These are phyloP conservation scores for Endotrypanum monterogeii DNA, from an alignment of 208 protist genomes.

Conservation along the genomic window DNA sequence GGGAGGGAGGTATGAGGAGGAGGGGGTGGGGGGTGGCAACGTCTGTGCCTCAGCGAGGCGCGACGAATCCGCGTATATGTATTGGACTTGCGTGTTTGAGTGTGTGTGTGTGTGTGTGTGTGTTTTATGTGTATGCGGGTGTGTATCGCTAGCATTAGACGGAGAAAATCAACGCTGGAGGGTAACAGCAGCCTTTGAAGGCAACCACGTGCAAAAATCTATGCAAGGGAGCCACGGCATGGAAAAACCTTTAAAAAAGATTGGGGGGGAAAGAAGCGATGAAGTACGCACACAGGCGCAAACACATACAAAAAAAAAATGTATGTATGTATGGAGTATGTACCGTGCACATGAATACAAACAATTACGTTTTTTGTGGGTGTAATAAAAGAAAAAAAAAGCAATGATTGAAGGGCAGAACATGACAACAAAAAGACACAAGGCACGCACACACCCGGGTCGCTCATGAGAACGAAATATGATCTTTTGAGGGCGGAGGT, in stretches of 20 bases:
- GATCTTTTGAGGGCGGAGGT: not conserved
- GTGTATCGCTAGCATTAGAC: not conserved
- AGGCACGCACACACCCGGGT: not conserved
- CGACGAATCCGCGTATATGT: no score
- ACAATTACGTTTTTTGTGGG: no score
- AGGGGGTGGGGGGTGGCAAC: not conserved
- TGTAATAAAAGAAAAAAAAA: no score
- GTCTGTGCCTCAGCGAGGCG: not conserved
- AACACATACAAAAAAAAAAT: not conserved
- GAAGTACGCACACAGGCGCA: not conserved
- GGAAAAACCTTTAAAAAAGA: not conserved
- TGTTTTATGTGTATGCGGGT: not conserved
- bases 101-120: not conserved
- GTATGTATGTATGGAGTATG: not conserved
- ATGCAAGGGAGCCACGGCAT: not conserved
- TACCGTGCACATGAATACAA: no score
- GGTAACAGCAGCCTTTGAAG: no score
- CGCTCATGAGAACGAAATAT: not conserved
- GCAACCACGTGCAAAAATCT: no score
- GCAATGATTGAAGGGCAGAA: no score
- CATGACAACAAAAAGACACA: no score
- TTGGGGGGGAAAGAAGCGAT: not conserved
- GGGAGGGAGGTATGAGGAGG: not conserved
- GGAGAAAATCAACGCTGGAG: no score
- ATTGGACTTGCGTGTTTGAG: not conserved